A percentile compares a stretch with the other conserved stretches of the same genome.
These are phyloP conservation scores for Pseudonitzschia multiseries DNA, from an alignment of 108 stramenopile species.

Conservation along the genomic window DNA sequence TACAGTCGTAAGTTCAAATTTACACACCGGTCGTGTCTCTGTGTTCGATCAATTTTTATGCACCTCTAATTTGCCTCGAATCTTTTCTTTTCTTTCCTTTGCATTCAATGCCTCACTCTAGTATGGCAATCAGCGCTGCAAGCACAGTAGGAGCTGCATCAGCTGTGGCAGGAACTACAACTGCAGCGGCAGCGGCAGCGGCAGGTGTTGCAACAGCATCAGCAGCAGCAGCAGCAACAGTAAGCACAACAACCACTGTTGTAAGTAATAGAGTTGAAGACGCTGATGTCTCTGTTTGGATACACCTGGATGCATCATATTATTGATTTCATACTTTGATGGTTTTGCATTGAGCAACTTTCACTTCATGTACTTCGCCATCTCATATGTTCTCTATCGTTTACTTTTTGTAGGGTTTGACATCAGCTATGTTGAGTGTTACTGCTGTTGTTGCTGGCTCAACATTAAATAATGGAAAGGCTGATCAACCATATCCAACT, in stretches of 20 bases:
- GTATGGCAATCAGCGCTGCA: not conserved
- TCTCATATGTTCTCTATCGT: not conserved
- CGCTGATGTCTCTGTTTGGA: not conserved
- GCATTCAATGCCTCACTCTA: not conserved
- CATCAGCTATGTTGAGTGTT: not conserved
- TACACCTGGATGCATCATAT: not conserved
- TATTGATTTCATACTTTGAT: too few relatives aligned
- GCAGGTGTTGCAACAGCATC: slow-evolving; percentile 2
- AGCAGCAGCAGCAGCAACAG: not conserved
- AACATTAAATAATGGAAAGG: too few relatives aligned
- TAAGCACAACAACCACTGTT: not conserved
- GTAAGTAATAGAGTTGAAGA: not conserved
- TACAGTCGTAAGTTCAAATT: not conserved
- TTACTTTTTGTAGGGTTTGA: not conserved
- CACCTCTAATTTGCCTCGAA: too few relatives aligned
- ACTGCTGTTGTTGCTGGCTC: not conserved
- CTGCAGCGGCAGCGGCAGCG: not conserved
- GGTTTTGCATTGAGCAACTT: too few relatives aligned
- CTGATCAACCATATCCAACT: not conserved
- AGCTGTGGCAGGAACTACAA: not conserved
- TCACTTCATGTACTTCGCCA: not conserved
- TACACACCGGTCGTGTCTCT: too few relatives aligned
- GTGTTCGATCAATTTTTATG: too few relatives aligned
- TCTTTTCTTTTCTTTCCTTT: too few relatives aligned
- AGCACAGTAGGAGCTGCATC: not conserved